These are phyloP conservation scores for Pythium sukuiense DNA, from an alignment of 352 stramenopile genomes.

Conservation along the genomic window DNA sequence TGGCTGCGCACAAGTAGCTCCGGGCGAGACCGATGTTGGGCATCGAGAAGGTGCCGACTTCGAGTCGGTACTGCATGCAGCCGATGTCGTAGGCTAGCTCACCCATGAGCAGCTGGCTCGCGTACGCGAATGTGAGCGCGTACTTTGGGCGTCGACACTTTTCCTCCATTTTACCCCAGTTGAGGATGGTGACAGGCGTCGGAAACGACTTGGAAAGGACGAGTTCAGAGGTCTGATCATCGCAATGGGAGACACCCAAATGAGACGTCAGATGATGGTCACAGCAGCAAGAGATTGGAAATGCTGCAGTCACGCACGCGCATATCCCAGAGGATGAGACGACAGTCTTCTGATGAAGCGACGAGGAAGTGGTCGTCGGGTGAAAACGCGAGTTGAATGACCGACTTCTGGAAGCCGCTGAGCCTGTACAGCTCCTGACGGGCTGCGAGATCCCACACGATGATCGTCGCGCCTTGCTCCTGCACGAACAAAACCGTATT, in stretches of 20 bases:
- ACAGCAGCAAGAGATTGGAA: not conserved
- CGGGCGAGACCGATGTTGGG: slow-evolving; percentile 70
- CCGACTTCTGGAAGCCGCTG: slow-evolving; percentile 54
- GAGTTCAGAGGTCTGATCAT: slow-evolving; percentile 59
- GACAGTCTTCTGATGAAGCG: slow-evolving; percentile 61
- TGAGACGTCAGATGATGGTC: not conserved
- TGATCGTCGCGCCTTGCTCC: slow-evolving; percentile 40
- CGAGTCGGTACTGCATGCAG: slow-evolving; percentile 79
- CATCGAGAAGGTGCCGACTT: slow-evolving; percentile 66
- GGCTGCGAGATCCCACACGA: slow-evolving; percentile 49
- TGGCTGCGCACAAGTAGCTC: slow-evolving; percentile 65
- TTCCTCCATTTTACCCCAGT: slow-evolving; percentile 68
- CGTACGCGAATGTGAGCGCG: slow-evolving; percentile 60
- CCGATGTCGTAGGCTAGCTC: slow-evolving; percentile 73
- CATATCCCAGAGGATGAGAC: slow-evolving; percentile 78
- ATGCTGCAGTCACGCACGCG: slow-evolving; percentile 31
- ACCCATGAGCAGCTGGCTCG: slow-evolving; percentile 58
- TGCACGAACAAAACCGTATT: not conserved
- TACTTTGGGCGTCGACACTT: slow-evolving; percentile 73
- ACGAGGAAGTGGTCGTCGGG: slow-evolving; percentile 78
- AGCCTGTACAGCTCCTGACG: slow-evolving; percentile 53
- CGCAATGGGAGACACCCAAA: not conserved
- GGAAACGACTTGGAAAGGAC: slow-evolving; percentile 69
- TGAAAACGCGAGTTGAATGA: slow-evolving; percentile 73
- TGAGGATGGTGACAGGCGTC: slow-evolving; percentile 62